Evolutionary conservation across 495 filamentous ascomycete genomes (phyloP).

Genomic region (Darksidea phi): DNA sequence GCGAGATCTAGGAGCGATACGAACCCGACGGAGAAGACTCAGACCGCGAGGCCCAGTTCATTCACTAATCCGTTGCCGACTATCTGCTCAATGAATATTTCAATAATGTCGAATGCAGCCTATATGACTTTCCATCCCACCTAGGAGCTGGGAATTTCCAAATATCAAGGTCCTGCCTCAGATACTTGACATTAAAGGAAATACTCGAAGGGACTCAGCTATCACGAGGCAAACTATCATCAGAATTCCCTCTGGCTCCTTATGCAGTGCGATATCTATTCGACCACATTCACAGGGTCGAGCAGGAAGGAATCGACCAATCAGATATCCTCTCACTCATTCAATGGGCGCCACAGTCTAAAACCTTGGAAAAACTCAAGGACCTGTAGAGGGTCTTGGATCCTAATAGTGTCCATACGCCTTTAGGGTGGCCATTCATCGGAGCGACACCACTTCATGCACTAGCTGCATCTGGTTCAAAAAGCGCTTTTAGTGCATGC

Average conservation of each 20-base stretch:
- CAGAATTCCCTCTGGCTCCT: not conserved
- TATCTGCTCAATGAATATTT: conserved; percentile 2
- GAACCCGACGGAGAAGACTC: conserved; percentile 12
- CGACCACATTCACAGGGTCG: not conserved
- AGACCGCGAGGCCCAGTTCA: conserved; percentile 8
- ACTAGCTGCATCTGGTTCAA: not conserved
- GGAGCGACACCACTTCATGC: not conserved
- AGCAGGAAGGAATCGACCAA: not conserved
- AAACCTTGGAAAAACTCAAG: not conserved
- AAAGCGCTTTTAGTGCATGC: not conserved
- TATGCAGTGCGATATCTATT: not conserved
- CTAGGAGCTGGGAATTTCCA: not conserved
- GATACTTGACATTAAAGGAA: conserved; percentile 13
- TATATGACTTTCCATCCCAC: not conserved
- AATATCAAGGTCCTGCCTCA: conserved; percentile 14
- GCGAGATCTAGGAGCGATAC: conserved; percentile 5
- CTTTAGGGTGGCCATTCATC: not conserved
- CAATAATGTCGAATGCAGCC: not conserved
- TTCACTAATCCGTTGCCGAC: conserved; percentile 14
- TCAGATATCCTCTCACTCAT: not conserved
- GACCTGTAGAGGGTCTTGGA: not conserved
- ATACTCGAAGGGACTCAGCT: not conserved
- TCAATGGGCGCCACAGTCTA: not conserved
- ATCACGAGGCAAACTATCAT: not conserved
- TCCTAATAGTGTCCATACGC: not conserved